Evolutionary conservation across 1,139 yeast species (phyloP).

Genomic region (Barnettozyma hawaiiensis): DNA sequence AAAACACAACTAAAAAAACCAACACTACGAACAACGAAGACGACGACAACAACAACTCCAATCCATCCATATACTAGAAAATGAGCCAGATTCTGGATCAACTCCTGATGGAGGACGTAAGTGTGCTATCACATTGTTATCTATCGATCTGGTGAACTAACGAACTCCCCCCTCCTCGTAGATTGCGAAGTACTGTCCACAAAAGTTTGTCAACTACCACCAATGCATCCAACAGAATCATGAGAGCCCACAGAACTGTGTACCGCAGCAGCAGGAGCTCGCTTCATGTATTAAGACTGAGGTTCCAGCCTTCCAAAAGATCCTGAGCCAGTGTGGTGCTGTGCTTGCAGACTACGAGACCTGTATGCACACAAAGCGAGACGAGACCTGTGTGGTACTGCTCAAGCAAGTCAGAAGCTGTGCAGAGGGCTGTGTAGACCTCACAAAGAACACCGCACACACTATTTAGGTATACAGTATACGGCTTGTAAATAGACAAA

Average conservation of each 20-base stretch:
- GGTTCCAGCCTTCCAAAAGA: slow-evolving; percentile 31
- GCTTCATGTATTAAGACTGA: slow-evolving; percentile 27
- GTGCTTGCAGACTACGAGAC: slow-evolving; percentile 27
- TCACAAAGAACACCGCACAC: slow-evolving; percentile 16
- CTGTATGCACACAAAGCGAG: slow-evolving; percentile 25
- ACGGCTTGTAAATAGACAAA: neutral
- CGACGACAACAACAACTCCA: too few relatives aligned
- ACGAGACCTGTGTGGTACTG: slow-evolving; percentile 7
- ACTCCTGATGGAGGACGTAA: slow-evolving; percentile 25
- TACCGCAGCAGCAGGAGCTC: slow-evolving; percentile 25
- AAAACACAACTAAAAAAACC: too few relatives aligned
- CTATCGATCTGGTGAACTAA: neutral
- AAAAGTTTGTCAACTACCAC: slow-evolving; percentile 30
- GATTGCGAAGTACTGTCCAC: slow-evolving; percentile 32
- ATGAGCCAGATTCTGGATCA: slow-evolving; percentile 26
- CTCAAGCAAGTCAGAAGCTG: slow-evolving; percentile 22
- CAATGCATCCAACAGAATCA: slow-evolving; percentile 30
- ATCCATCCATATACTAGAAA: too few relatives aligned
- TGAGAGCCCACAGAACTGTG: slow-evolving; percentile 28
- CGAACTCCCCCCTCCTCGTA: slow-evolving; percentile 5
- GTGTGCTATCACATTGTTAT: slow-evolving; percentile 7
- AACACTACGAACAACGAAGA: too few relatives aligned
- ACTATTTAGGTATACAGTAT: neutral
- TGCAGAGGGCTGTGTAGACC: slow-evolving; percentile 21
- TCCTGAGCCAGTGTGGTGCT: slow-evolving; percentile 26